Evolutionary conservation across 768 basidiomycete species (phyloP).

Genomic region (Rhodotorula toruloides): DNA sequence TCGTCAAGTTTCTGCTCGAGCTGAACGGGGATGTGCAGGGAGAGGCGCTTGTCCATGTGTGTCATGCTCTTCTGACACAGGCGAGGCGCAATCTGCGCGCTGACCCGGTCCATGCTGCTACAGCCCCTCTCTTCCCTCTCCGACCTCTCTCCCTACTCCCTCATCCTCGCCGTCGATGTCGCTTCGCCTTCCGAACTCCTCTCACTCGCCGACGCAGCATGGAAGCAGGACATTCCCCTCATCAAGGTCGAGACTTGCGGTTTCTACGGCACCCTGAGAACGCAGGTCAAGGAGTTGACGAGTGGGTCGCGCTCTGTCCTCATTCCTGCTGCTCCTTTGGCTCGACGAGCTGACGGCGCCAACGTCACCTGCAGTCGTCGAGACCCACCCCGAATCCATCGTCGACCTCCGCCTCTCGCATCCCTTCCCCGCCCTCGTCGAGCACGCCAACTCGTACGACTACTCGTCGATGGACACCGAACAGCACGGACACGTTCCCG

Average conservation of each 20-base stretch:
- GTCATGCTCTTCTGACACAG: too few species aligned
- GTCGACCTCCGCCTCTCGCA: constrained; percentile 71
- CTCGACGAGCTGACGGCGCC: neutral
- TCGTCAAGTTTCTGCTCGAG: constrained; percentile 68
- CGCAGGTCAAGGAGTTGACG: constrained; percentile 83
- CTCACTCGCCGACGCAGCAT: constrained; percentile 52
- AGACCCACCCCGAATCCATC: constrained; percentile 69
- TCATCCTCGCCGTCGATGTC: constrained; percentile 83
- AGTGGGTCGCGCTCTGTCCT: constrained; percentile 48
- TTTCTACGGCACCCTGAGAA: constrained; percentile 79
- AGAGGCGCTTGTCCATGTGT: constrained; percentile 52
- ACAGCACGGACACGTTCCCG: constrained; percentile 85
- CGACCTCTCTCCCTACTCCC: constrained; percentile 58
- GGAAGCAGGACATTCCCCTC: constrained; percentile 54
- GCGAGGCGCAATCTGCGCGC: constrained; percentile 34
- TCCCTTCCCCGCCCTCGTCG: constrained; percentile 74
- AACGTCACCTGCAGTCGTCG: constrained; percentile 59
- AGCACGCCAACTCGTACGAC: constrained; percentile 67
- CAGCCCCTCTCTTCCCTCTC: neutral
- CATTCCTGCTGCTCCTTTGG: neutral
- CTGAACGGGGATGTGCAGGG: constrained; percentile 84
- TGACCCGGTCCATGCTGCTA: constrained; percentile 37
- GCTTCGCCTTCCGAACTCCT: constrained; percentile 54
- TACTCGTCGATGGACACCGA: constrained; percentile 76
- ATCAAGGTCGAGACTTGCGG: constrained; percentile 78